A percentile compares a stretch with the other conserved stretches of the same genome.
Conservation (phyloP, 2,329 filamentous ascomycete species). For the Blastomyces parvus region DNA sequence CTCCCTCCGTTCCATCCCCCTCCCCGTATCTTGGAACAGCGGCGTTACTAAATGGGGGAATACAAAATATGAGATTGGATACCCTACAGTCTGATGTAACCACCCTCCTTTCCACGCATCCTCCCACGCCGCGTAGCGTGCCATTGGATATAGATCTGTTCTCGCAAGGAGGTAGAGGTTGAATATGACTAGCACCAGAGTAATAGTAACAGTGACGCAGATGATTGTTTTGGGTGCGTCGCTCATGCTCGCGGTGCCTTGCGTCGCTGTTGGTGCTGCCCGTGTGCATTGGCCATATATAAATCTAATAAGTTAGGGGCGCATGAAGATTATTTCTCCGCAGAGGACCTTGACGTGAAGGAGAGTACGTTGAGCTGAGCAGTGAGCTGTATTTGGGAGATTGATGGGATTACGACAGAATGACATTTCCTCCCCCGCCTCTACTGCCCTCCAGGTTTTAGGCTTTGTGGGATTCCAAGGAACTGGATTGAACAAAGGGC, state of each 20-base stretch:
- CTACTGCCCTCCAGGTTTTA: neutral
- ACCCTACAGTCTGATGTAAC: conserved; percentile 19
- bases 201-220: neutral
- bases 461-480: neutral
- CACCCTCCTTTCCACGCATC: neutral
- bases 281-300: neutral
- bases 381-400: neutral
- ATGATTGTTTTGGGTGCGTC: neutral
- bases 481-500: neutral
- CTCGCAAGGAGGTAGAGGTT: conserved; percentile 12
- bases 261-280: neutral
- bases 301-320: neutral
- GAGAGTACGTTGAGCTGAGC: neutral
- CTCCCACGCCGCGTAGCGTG: neutral
- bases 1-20: neutral
- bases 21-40: neutral
- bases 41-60: neutral
- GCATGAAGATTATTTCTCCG: neutral
- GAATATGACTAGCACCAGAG: conserved; percentile 5
- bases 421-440: neutral
- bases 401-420: neutral
- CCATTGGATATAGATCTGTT: conserved; percentile 7
- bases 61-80: neutral
- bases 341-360: neutral
- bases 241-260: neutral